These are phyloP conservation scores for Lithohypha guttulata DNA, from an alignment of 2,329 filamentous ascomycete species.

Conservation along the genomic window DNA sequence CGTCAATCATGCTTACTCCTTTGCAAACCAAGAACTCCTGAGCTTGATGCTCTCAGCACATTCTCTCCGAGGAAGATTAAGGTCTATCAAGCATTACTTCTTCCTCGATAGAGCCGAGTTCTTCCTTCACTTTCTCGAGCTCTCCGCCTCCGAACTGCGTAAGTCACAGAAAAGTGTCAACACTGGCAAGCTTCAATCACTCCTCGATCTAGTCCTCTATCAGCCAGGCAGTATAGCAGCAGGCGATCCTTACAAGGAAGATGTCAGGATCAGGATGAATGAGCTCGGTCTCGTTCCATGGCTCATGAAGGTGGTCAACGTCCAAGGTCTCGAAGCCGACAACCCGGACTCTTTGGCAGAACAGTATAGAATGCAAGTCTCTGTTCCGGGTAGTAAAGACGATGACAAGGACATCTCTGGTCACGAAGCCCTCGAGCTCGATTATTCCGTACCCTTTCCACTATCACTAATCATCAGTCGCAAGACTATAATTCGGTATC, in stretches of 20 bases:
- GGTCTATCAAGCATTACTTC: conserved; percentile 96
- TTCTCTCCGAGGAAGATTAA: conserved; percentile 71
- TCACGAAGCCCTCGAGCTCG: conserved; percentile 85
- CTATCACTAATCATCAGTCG: conserved; percentile 90
- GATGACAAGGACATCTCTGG: conserved; percentile 79
- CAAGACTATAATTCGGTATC: conserved; percentile 94
- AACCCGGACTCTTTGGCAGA: conserved; percentile 49
- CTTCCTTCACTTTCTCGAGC: conserved; percentile 94
- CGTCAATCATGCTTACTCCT: conserved; percentile 86
- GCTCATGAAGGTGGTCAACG: conserved; percentile 91
- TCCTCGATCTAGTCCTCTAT: conserved; percentile 92
- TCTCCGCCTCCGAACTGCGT: conserved; percentile 77
- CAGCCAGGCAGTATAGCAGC: conserved; percentile 91
- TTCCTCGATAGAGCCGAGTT: conserved; percentile 97
- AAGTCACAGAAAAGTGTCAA: conserved; percentile 86
- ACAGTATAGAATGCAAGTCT: conserved; percentile 51
- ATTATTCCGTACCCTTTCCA: conserved; percentile 90
- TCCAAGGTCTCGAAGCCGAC: conserved; percentile 87
- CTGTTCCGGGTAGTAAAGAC: conserved; percentile 41
- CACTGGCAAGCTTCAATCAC: conserved; percentile 80
- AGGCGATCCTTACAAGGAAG: conserved; percentile 93
- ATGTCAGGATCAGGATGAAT: conserved; percentile 96
- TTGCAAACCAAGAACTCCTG: conserved; percentile 88
- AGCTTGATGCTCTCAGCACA: conserved; percentile 87
- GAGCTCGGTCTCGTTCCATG: conserved; percentile 86